Conservation (phyloP, 257 asterid species). For the Penstemon newberryi region DNA sequence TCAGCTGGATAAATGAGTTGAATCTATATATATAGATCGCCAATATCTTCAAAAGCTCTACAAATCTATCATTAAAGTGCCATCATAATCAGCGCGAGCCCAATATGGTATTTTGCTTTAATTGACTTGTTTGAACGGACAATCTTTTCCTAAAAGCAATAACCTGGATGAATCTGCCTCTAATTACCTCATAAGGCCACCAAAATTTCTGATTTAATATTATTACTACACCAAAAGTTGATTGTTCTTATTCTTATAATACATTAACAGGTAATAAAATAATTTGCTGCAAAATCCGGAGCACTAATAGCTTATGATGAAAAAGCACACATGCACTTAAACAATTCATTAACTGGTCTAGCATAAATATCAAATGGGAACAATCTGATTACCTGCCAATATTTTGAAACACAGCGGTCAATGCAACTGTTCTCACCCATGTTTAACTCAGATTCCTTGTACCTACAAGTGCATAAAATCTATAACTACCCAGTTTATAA, state of each 20-base stretch:
- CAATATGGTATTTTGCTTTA: neutral
- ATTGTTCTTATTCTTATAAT: neutral
- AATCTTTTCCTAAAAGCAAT: neutral
- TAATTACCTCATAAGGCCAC: neutral
- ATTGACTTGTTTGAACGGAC: neutral
- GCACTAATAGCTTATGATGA: neutral
- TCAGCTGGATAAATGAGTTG: too few species aligned
- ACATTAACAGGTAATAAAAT: neutral
- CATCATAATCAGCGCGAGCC: neutral
- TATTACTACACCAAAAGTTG: neutral
- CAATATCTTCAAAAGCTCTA: too few species aligned
- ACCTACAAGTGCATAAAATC: conserved; percentile 30
- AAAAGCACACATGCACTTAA: neutral
- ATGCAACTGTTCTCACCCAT: conserved; percentile 62
- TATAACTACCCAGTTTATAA: neutral
- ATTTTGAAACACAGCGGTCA: conserved; percentile 56
- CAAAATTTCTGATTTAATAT: neutral
- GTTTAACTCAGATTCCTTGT: conserved; percentile 61
- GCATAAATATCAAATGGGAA: neutral
- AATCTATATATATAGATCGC: too few species aligned
- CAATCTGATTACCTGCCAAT: conserved; percentile 48
- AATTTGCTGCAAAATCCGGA: neutral
- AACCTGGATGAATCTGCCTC: neutral
- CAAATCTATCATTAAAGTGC: neutral
- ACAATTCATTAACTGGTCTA: neutral